Evolutionary conservation across 768 basidiomycete genomes (phyloP).

Genomic region (Hypsizygus marmoreus): DNA sequence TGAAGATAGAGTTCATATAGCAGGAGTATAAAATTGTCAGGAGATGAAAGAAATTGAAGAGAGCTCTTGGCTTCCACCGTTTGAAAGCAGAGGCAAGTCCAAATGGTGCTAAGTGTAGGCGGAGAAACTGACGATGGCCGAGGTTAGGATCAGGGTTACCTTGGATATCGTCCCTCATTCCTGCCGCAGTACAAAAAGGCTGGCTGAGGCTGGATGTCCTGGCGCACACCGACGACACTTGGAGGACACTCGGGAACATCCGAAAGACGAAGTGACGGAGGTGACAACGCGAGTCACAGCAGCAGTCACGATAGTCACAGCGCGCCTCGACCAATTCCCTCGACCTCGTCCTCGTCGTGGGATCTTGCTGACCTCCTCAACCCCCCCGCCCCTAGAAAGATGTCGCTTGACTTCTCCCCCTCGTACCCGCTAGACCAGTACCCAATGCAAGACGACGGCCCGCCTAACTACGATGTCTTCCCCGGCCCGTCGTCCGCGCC

Average conservation of each 20-base stretch:
- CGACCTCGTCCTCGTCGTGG: slow-evolving; percentile 40
- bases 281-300: slow-evolving; percentile 27
- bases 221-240: slow-evolving; percentile 41
- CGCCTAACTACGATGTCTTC: slow-evolving; percentile 67
- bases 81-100: slow-evolving; percentile 11
- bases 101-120: slow-evolving; percentile 16
- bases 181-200: slow-evolving; percentile 12
- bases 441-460: slow-evolving; percentile 54
- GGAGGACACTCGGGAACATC: slow-evolving; percentile 48
- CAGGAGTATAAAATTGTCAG: slow-evolving; percentile 10
- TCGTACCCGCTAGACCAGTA: slow-evolving; percentile 52
- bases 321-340: slow-evolving; percentile 37
- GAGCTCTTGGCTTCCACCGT: not conserved
- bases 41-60: not conserved
- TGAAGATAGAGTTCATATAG: slow-evolving; percentile 14
- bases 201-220: slow-evolving; percentile 1
- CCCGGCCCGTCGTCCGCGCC: slow-evolving; percentile 43
- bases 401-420: slow-evolving; percentile 57
- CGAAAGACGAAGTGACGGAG: slow-evolving; percentile 59
- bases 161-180: slow-evolving; percentile 12
- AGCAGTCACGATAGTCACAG: slow-evolving; percentile 25
- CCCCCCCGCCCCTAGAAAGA: slow-evolving; percentile 36
- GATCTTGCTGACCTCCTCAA: slow-evolving; percentile 50
- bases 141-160: slow-evolving; percentile 9
- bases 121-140: slow-evolving; percentile 16